A percentile compares a stretch with the other conserved stretches of the same genome.
phyloP scores from a whole-genome alignment of 495 filamentous ascomycete species.

The Amphirosellinia nigrospora region DNA sequence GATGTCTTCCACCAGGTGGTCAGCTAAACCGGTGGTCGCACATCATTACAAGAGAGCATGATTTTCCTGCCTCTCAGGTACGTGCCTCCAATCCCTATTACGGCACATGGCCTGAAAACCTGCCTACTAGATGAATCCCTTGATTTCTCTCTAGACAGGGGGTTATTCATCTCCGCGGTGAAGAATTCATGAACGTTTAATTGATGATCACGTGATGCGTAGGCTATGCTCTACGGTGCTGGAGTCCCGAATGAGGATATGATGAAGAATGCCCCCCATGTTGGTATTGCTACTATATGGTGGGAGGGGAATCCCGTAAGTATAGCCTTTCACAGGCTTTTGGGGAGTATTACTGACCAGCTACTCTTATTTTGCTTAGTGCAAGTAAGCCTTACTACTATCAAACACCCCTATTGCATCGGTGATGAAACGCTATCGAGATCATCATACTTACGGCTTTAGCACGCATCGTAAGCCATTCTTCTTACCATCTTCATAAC shows the following conservation, averaged over 20 bases:
- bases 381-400: conserved; percentile 14
- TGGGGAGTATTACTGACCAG: neutral
- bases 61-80: conserved; percentile 92
- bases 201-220: neutral
- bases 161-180: neutral
- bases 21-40: conserved; percentile 57
- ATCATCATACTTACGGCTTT: conserved; percentile 16
- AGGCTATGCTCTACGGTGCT: conserved; percentile 97
- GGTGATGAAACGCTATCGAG: neutral
- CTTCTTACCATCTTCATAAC: neutral
- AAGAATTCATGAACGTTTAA: neutral
- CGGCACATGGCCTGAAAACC: neutral
- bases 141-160: neutral
- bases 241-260: conserved; percentile 82
- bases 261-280: conserved; percentile 91
- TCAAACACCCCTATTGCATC: neutral
- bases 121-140: neutral
- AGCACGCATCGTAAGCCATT: conserved; percentile 56
- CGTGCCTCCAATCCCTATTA: conserved; percentile 10
- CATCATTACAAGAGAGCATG: conserved; percentile 68
- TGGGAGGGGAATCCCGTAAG: conserved; percentile 90
- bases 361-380: neutral
- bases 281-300: conserved; percentile 90
- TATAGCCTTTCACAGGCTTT: neutral
- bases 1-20: conserved; percentile 48